phyloP scores from a whole-genome alignment of 106 monocot species.

The Triglochin maritima region DNA sequence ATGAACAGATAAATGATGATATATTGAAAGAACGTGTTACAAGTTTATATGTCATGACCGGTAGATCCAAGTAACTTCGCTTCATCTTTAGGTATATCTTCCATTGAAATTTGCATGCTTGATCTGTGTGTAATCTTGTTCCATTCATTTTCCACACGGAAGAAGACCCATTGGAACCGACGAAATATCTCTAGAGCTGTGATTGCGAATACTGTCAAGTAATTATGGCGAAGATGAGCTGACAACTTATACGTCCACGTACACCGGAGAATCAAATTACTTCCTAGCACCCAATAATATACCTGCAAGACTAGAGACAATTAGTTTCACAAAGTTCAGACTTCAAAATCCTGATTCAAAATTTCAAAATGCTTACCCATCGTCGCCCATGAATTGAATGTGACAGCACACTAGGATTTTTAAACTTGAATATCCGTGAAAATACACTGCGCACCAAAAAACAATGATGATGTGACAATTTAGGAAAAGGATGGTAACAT shows the following conservation, averaged over 20 bases:
- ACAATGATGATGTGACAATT: not conserved
- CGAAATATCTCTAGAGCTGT: conserved; percentile 60
- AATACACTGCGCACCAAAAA: conserved; percentile 29
- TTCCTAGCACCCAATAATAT: conserved; percentile 70
- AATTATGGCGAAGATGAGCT: conserved; percentile 94
- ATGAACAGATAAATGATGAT: too few relatives aligned
- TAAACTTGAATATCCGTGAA: conserved; percentile 79
- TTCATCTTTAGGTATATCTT: conserved; percentile 55
- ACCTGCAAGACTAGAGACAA: conserved; percentile 29
- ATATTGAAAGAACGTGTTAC: not conserved
- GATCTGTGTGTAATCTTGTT: conserved; percentile 66
- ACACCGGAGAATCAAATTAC: conserved; percentile 80
- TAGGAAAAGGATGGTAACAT: not conserved
- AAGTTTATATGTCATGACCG: conserved; percentile 29
- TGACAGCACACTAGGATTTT: conserved; percentile 38
- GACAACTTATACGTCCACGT: conserved; percentile 97
- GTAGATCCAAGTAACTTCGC: conserved; percentile 35
- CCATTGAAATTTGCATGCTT: conserved; percentile 33
- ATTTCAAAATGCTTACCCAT: conserved; percentile 47
- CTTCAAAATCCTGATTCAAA: not conserved
- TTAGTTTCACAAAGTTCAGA: too few relatives aligned
- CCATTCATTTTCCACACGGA: conserved; percentile 92
- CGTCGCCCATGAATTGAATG: conserved; percentile 41
- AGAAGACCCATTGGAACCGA: conserved; percentile 85
- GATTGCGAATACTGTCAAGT: conserved; percentile 73